These are phyloP conservation scores for Zychaea mexicana DNA, from an alignment of 371 early-diverging fungal species.

Conservation along the genomic window DNA sequence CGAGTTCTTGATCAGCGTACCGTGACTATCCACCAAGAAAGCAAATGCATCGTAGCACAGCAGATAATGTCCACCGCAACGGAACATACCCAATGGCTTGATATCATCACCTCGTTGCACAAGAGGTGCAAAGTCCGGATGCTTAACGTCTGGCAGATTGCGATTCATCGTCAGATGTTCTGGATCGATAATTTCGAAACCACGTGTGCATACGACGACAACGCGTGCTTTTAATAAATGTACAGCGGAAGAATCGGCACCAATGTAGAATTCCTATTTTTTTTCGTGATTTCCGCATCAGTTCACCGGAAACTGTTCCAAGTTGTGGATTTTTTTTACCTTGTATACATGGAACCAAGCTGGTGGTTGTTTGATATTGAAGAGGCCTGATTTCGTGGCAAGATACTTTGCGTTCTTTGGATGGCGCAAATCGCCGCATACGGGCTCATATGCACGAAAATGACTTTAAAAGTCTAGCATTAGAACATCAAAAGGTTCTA, in stretches of 20 bases:
- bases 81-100: conserved; percentile 79
- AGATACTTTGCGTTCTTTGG: conserved; percentile 55
- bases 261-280: conserved; percentile 85
- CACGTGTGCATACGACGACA: conserved; percentile 85
- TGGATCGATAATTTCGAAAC: conserved; percentile 92
- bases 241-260: conserved; percentile 77
- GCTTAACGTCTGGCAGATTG: conserved; percentile 30
- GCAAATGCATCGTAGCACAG: conserved; percentile 89
- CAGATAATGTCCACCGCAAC: conserved; percentile 67
- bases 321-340: conserved; percentile 37
- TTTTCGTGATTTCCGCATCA: neutral
- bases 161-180: conserved; percentile 65
- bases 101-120: conserved; percentile 21
- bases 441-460: conserved; percentile 76
- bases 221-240: conserved; percentile 83
- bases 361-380: conserved; percentile 45
- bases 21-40: conserved; percentile 78
- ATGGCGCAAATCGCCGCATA: conserved; percentile 54
- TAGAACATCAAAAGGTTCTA: no score
- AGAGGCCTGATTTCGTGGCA: conserved; percentile 42
- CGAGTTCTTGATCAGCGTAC: conserved; percentile 18
- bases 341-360: conserved; percentile 62
- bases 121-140: conserved; percentile 22
- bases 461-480: no score
- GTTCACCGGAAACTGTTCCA: no score